Evolutionary conservation across 768 basidiomycete genomes (phyloP), one percentile per base, ranked within the genome.

Genomic region (Mycena chlorophos): DNA sequence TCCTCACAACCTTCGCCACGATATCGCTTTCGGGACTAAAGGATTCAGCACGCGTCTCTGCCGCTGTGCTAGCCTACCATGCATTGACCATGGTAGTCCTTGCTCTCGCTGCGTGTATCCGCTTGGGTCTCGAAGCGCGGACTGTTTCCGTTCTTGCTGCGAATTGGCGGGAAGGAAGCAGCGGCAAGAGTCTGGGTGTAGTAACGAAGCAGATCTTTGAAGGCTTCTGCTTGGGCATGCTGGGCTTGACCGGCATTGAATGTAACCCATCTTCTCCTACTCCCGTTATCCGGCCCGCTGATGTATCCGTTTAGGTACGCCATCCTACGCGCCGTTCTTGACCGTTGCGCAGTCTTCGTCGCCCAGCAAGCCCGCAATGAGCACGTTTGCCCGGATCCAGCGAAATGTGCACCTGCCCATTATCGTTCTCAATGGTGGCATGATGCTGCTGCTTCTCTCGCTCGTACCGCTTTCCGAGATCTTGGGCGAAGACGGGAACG

Each of bases 231-330:
- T 72, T 91, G 3, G 82, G 85, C 0, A 85, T 89, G 74, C 72
- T 91, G 1, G 87, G 87, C 0, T 73, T 89, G 30, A 89, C 89
- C 1, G 88, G 86, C 6, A 84, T 85, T 63, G 84, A 86, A 77
- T 86, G 86, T 86, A 53, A 34, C 72, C 66, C 42, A 17, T 13
- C 49, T 6, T 19, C 20, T 16, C 60, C 31, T 19, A 29, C 23
- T 28, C n/a, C 27, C 6, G 28, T 25, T 38, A 27, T 19, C 13
- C 5, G n/a, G 48, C 29, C 34, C 37, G 4, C n/a, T 37, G 34
- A 37, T 37, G 43, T 45, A 14, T 45, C 38, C 25, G 30, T 5
- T 52, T 49, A 77, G 86, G 86, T 53, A 78, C 80, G 0, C 87
- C 88, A 3, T 79, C 86, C 3, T 89, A 89, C 62, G 73, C 84